Evolutionary conservation across 768 basidiomycete genomes (phyloP).

Genomic region (Hygrocybe coccinea): DNA sequence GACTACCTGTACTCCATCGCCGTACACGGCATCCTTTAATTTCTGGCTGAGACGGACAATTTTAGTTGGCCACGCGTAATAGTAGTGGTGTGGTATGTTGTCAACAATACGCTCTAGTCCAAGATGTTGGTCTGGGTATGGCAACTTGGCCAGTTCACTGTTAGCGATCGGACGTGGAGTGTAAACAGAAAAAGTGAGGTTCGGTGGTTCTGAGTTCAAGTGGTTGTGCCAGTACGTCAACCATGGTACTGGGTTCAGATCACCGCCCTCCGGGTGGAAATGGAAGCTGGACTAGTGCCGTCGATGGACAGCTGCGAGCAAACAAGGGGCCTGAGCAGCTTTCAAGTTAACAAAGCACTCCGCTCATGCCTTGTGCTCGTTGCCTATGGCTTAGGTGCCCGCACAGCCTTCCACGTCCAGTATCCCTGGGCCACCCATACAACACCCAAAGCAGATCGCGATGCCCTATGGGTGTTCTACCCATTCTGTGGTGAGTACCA

Average conservation of each 20-base stretch:
- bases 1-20: constrained; percentile 10
- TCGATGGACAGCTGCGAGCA: too few relatives aligned
- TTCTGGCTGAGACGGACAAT: constrained; percentile 12
- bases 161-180: not conserved
- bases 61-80: constrained; percentile 9
- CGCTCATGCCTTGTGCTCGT: not conserved
- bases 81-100: not conserved
- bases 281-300: too few relatives aligned
- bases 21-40: constrained; percentile 11
- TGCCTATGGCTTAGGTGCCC: not conserved
- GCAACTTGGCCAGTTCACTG: constrained; percentile 9
- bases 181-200: constrained; percentile 2
- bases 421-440: constrained; percentile 1
- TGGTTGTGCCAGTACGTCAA: too few relatives aligned
- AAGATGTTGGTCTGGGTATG: constrained; percentile 8
- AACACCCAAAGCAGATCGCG: constrained; percentile 1
- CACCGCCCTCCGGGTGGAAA: too few relatives aligned
- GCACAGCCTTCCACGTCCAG: constrained; percentile 2
- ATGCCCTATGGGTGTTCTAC: not conserved
- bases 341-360: too few relatives aligned
- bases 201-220: too few relatives aligned
- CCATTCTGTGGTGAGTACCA: constrained; percentile 9
- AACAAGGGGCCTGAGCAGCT: too few relatives aligned
- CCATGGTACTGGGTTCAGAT: too few relatives aligned
- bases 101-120: constrained; percentile 5